These are phyloP conservation scores for Rhodamnia argentea DNA, from an alignment of 345 rosid genomes.

Conservation along the genomic window DNA sequence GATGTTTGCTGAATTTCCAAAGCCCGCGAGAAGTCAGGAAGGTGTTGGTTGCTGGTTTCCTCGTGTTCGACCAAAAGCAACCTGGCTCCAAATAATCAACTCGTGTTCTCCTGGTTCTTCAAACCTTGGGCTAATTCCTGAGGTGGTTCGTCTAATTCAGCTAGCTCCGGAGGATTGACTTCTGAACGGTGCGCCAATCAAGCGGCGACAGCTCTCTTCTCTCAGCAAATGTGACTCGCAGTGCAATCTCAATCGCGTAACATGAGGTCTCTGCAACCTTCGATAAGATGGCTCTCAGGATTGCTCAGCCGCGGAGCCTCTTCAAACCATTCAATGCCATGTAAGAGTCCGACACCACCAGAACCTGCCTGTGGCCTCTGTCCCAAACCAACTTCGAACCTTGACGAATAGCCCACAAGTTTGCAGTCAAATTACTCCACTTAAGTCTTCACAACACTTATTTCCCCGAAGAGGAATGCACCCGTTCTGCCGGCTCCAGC, in stretches of 20 bases:
- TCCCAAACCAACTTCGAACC: conserved; percentile 42
- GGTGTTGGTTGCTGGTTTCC: too few species aligned
- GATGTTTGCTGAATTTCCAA: background rate
- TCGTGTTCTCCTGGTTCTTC: background rate
- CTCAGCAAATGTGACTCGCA: conserved; percentile 4
- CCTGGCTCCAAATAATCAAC: background rate
- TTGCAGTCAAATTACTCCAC: conserved; percentile 10
- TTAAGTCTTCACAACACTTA: conserved; percentile 30
- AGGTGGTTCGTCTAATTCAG: conserved; percentile 26
- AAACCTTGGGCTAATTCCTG: background rate
- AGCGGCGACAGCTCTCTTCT: conserved; percentile 32
- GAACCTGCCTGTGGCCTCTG: conserved; percentile 22
- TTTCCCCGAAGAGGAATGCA: conserved; percentile 35
- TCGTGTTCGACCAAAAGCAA: background rate
- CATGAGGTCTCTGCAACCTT: conserved; percentile 23
- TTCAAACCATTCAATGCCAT: conserved; percentile 16
- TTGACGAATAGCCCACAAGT: conserved; percentile 32
- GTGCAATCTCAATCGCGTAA: conserved; percentile 34
- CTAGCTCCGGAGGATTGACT: background rate
- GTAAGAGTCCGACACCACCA: conserved; percentile 23
- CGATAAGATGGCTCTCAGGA: conserved; percentile 10
- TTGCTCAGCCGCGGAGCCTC: background rate
- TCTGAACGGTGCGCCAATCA: conserved; percentile 25
- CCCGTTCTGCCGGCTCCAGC: conserved; percentile 29
- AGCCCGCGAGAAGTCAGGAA: too few species aligned